Evolutionary conservation across 1,284 basidiomycete genomes (phyloP).

Genomic region (Pseudomicrostroma phylloplanum): DNA sequence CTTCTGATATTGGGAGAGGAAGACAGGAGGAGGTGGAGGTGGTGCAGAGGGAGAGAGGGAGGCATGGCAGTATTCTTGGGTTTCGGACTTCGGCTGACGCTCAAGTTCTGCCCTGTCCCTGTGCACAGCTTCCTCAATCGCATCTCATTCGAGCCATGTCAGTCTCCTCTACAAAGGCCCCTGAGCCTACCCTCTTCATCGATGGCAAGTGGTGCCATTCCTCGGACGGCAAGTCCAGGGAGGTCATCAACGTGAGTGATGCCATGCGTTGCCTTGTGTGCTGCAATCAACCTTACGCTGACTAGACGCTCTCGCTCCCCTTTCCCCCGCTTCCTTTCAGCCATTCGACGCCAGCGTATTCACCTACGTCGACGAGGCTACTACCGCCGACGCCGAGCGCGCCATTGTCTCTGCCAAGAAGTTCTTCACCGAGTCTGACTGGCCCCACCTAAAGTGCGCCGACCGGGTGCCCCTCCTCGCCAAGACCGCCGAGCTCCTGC

Average conservation of each 20-base stretch:
- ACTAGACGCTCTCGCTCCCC: not conserved
- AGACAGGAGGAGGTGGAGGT: not conserved
- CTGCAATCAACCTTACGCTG: not conserved
- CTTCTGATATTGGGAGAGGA: not conserved
- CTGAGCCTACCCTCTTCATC: conserved; percentile 45
- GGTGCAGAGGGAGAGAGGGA: not conserved
- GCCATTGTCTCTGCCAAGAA: conserved; percentile 33
- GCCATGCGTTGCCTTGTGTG: not conserved
- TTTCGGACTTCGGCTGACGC: not conserved
- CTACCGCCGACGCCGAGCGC: conserved; percentile 32
- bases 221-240: conserved; percentile 31
- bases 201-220: conserved; percentile 44
- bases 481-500: conserved; percentile 41
- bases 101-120: not conserved
- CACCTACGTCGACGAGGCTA: conserved; percentile 42
- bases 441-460: conserved; percentile 30
- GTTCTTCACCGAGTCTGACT: conserved; percentile 39
- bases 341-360: conserved; percentile 38
- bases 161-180: conserved; percentile 2
- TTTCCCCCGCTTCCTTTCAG: conserved; percentile 10
- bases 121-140: not conserved
- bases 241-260: conserved; percentile 35
- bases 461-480: conserved; percentile 29
- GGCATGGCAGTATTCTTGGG: not conserved
- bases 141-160: not conserved